These are phyloP conservation scores for Zea luxurians DNA, from an alignment of 176 grass and related monocot genomes.

Conservation along the genomic window DNA sequence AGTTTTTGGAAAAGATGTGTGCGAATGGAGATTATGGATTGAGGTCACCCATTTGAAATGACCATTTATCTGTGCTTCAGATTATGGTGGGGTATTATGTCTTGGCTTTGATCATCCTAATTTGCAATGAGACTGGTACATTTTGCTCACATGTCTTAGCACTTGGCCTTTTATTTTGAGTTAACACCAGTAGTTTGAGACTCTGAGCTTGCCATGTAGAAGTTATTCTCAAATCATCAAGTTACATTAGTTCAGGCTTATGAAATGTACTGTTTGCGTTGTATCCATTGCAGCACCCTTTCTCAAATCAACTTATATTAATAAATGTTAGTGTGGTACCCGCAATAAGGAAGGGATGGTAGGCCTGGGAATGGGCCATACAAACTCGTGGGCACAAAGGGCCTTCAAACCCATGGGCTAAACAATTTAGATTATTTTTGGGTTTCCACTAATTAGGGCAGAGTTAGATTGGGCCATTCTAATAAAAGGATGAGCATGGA, in stretches of 20 bases:
- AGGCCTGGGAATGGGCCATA: too few relatives aligned
- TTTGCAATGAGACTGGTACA: not conserved
- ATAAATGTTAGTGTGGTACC: not conserved
- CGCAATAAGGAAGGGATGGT: not conserved
- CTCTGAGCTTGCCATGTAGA: slow-evolving; percentile 5
- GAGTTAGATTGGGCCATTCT: too few relatives aligned
- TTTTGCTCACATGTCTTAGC: not conserved
- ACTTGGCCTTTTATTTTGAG: slow-evolving; percentile 18
- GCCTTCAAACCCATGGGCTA: too few relatives aligned
- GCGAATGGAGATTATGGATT: not conserved
- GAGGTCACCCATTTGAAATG: not conserved
- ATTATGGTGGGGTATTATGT: not conserved
- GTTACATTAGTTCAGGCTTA: not conserved
- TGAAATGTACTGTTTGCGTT: not conserved
- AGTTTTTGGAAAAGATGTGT: not conserved
- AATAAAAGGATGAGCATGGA: too few relatives aligned
- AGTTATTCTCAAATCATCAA: not conserved
- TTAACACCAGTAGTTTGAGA: not conserved
- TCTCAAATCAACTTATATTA: not conserved
- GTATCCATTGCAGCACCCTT: not conserved
- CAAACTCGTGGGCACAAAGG: too few relatives aligned
- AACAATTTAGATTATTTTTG: too few relatives aligned
- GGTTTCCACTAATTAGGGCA: too few relatives aligned
- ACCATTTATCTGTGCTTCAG: not conserved
- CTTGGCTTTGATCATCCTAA: not conserved